Conservation (phyloP, 139 green algal genomes). For the Monoraphidium neglectum region DNA sequence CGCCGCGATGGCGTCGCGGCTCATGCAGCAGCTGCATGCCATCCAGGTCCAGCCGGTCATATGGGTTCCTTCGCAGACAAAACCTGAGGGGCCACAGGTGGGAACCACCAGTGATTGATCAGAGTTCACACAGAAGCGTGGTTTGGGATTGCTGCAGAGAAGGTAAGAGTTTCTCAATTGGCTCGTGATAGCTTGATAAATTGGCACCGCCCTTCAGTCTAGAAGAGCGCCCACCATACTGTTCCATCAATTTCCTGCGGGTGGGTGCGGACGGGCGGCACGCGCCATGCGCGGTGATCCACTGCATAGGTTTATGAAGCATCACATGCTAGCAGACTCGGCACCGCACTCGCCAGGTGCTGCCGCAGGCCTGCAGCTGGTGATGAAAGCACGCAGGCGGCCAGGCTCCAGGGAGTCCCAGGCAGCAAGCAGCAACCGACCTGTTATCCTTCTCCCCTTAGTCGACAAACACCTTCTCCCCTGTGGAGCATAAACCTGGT, state of each 20-base stretch:
- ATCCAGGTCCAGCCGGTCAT: background rate
- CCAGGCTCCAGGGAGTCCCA: background rate
- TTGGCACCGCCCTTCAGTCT: too few relatives aligned
- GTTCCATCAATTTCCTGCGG: conserved; percentile 53
- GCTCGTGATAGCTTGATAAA: too few relatives aligned
- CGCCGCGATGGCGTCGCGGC: too few relatives aligned
- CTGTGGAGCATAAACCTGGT: background rate
- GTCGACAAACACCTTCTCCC: conserved; percentile 31
- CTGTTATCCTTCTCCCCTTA: conserved; percentile 47
- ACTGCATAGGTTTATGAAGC: background rate
- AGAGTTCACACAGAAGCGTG: background rate
- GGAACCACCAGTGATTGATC: background rate
- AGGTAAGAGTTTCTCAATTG: conserved; percentile 28
- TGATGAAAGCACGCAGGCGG: background rate
- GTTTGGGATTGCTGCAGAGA: background rate
- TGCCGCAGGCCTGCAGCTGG: background rate
- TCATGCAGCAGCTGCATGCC: too few relatives aligned
- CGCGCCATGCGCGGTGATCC: background rate
- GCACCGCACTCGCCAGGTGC: background rate
- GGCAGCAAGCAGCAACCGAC: background rate
- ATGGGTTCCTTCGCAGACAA: background rate
- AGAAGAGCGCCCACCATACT: conserved; percentile 49
- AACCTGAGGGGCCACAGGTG: background rate
- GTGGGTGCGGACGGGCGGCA: background rate
- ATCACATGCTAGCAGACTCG: background rate